Evolutionary conservation across 768 basidiomycete species (phyloP).

Genomic region (Lentinula guzmanii): DNA sequence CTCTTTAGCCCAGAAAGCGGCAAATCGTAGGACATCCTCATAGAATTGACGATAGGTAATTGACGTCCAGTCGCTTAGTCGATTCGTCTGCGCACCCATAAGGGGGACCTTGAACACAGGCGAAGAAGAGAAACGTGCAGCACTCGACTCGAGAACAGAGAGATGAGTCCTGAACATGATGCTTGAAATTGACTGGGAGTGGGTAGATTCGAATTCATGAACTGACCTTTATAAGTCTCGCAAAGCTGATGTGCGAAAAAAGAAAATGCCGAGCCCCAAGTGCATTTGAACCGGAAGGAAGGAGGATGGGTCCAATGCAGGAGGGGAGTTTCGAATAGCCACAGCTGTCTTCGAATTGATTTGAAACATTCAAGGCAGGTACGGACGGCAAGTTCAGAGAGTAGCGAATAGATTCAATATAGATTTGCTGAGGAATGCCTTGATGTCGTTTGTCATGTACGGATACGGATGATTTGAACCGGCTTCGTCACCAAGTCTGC

Average conservation of each 20-base stretch:
- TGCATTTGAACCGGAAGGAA: neutral
- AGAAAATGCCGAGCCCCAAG: slow-evolving; percentile 1
- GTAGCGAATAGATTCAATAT: neutral
- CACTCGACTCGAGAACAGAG: slow-evolving; percentile 43
- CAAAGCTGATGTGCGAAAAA: neutral
- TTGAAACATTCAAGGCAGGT: slow-evolving; percentile 5
- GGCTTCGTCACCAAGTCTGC: neutral
- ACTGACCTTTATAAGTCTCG: slow-evolving; percentile 8
- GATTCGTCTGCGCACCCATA: slow-evolving; percentile 23
- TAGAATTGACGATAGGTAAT: slow-evolving; percentile 49
- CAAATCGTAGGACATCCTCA: slow-evolving; percentile 48
- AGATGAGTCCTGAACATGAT: slow-evolving; percentile 41
- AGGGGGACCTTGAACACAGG: slow-evolving; percentile 50
- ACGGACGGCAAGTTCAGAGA: neutral
- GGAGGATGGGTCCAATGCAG: neutral
- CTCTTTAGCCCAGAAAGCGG: slow-evolving; percentile 45
- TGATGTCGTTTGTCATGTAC: neutral
- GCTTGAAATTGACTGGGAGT: slow-evolving; percentile 6
- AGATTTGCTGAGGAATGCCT: neutral
- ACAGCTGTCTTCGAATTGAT: slow-evolving; percentile 1
- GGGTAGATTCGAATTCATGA: neutral
- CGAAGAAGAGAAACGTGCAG: slow-evolving; percentile 34
- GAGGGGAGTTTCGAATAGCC: slow-evolving; percentile 3
- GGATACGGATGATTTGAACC: neutral
- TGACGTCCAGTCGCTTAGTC: slow-evolving; percentile 36